A percentile compares a stretch with the other conserved stretches of the same genome.
These are phyloP conservation scores for Aspergillus sparsus DNA, from an alignment of 495 filamentous ascomycete species.

Conservation along the genomic window DNA sequence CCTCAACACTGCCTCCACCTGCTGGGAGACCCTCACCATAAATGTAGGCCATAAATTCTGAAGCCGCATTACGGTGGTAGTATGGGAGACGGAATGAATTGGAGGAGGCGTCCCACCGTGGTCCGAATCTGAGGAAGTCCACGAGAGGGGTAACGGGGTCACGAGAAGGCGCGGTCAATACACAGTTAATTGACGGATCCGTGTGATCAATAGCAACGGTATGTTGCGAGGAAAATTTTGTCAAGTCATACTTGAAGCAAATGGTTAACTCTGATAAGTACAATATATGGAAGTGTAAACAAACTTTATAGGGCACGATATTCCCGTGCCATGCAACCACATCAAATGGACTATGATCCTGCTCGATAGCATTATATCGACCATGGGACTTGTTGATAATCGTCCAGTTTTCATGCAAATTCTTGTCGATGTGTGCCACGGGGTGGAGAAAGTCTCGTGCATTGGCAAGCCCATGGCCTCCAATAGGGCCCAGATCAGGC, in stretches of 20 bases:
- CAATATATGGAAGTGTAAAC: not conserved
- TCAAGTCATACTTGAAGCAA: conserved; percentile 40
- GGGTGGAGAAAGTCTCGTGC: conserved; percentile 44
- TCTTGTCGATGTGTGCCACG: conserved; percentile 42
- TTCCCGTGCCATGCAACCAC: conserved; percentile 48
- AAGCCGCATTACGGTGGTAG: conserved; percentile 47
- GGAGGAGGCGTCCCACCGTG: conserved; percentile 44
- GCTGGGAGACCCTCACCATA: conserved; percentile 44
- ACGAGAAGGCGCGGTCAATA: conserved; percentile 43
- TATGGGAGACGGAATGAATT: conserved; percentile 47
- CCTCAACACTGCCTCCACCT: conserved; percentile 45
- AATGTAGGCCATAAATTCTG: conserved; percentile 43
- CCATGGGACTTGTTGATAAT: conserved; percentile 45
- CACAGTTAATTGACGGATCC: conserved; percentile 41
- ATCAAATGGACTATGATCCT: conserved; percentile 46
- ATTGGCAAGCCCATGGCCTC: conserved; percentile 42
- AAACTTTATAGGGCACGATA: conserved; percentile 45
- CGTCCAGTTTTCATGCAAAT: conserved; percentile 35
- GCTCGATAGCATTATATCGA: conserved; percentile 36
- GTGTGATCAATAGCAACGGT: conserved; percentile 45
- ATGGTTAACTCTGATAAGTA: no score
- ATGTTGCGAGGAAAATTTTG: conserved; percentile 45
- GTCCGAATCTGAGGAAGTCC: conserved; percentile 47
- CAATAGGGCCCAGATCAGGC: conserved; percentile 44
- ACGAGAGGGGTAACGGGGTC: conserved; percentile 39